phyloP scores from a whole-genome alignment of 2,329 filamentous ascomycete species.

The Ophiostoma pallidulum region DNA sequence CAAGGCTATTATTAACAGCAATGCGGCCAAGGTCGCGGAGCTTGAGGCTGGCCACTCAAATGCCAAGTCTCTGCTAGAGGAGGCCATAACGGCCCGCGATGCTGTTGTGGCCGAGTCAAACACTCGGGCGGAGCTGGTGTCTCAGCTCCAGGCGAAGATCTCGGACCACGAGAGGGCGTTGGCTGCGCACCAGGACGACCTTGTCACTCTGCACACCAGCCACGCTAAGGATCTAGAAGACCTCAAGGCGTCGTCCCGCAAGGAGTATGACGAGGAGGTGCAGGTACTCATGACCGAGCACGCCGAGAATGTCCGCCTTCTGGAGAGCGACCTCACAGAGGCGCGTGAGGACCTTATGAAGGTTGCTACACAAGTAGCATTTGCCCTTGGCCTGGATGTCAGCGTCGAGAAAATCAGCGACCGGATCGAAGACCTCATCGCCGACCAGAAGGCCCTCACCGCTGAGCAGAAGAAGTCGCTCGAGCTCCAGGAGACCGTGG shows the following conservation, averaged over 20 bases:
- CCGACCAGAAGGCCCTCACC: constrained; percentile 49
- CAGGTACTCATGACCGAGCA: constrained; percentile 52
- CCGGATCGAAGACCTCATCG: constrained; percentile 47
- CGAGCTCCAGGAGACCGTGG: constrained; percentile 46
- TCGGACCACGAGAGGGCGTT: constrained; percentile 49
- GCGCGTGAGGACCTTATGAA: constrained; percentile 58
- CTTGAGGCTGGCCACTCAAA: constrained; percentile 63
- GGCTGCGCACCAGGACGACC: constrained; percentile 41
- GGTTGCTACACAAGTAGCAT: constrained; percentile 53
- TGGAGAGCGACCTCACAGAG: constrained; percentile 54
- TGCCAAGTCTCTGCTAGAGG: constrained; percentile 58
- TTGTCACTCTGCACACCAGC: constrained; percentile 39
- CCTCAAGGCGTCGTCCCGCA: constrained; percentile 39
- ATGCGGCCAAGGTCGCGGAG: constrained; percentile 59
- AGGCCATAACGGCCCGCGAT: constrained; percentile 46
- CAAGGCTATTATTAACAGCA: constrained; percentile 60
- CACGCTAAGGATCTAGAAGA: constrained; percentile 42
- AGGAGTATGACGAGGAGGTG: constrained; percentile 48
- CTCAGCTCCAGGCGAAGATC: constrained; percentile 49
- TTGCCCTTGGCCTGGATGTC: constrained; percentile 51
- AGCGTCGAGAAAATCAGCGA: constrained; percentile 59
- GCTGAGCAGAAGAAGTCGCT: constrained; percentile 49
- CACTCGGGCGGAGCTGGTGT: constrained; percentile 38
- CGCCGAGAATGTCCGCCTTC: constrained; percentile 41
- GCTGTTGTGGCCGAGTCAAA: constrained; percentile 36